Evolutionary conservation across 2,329 filamentous ascomycete species (phyloP).

Genomic region (Paraphoma chrysanthemicola): DNA sequence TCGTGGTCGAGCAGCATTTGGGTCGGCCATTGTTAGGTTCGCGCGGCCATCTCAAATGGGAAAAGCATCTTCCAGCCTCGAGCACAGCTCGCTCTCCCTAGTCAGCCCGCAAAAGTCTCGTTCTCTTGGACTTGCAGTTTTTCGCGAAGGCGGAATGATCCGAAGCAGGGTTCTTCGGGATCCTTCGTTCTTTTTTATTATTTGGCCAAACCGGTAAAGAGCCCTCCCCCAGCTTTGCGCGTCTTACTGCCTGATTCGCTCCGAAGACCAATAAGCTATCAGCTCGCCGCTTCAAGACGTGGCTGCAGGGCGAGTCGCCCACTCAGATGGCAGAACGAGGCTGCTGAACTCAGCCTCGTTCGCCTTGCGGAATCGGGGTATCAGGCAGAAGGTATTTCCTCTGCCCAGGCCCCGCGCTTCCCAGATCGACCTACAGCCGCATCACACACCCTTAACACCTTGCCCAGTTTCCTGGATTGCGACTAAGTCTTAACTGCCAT

Average conservation of each 20-base stretch:
- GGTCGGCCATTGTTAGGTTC: background rate
- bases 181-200: constrained; percentile 40
- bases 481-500: constrained; percentile 27
- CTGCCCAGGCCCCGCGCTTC: constrained; percentile 38
- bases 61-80: constrained; percentile 33
- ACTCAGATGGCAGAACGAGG: constrained; percentile 48
- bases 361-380: constrained; percentile 43
- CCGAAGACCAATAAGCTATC: constrained; percentile 42
- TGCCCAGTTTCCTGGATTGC: constrained; percentile 20
- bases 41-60: constrained; percentile 7
- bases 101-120: constrained; percentile 21
- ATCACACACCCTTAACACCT: constrained; percentile 25
- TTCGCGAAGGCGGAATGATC: constrained; percentile 35
- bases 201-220: constrained; percentile 33
- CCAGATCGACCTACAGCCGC: constrained; percentile 33
- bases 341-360: constrained; percentile 48
- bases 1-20: constrained; percentile 2
- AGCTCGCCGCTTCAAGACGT: constrained; percentile 44
- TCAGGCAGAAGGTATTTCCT: constrained; percentile 46
- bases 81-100: constrained; percentile 23
- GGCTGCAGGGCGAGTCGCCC: constrained; percentile 44
- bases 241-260: constrained; percentile 37
- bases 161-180: constrained; percentile 39
- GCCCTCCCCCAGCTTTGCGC: constrained; percentile 28
- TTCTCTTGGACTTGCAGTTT: constrained; percentile 30